Evolutionary conservation across 2,329 filamentous ascomycete species (phyloP), one percentile per base, ranked within the genome.

Genomic region (Aspergillus eucalypticola): DNA sequence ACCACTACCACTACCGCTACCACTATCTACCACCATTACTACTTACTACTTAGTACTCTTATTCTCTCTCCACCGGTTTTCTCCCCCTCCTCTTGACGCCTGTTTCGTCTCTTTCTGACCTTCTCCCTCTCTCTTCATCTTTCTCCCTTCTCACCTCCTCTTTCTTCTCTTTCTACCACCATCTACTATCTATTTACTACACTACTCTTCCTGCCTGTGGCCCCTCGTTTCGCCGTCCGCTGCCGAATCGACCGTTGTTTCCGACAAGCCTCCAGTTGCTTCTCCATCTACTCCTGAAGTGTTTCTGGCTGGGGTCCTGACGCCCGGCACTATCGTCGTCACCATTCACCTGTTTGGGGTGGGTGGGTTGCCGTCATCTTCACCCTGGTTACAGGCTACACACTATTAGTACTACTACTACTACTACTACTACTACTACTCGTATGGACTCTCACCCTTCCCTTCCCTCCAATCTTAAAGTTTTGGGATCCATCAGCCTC

Each of bases 261-360:
- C 71, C 69, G 71, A 74, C 72, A 70, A 74, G 71, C 69, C 69
- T 69, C 68, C 62, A 27, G 54, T 21, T 46, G 48, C 29, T 46
- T 59, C 25, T 54, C 44, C 39, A 51, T 38, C 35, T 8, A 8
- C 25, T 55, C 46, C 32, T 41, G 50, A 19, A 35, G 27, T 52
- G 27, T 39, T 50, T 55, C 48, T 55, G 21, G 17, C n/a, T 17
- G 29, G 32, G 11, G 57, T 61, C 44, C 35, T 62, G 51, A 41
- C 42, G 56, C 55, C 56, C 42, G 23, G 60, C 58, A 53, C 58
- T 64, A 61, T 64, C 61, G 61, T 61, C 59, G 54, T 64, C 61
- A 64, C 56, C 61, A 58, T 58, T 62, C 61, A 56, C 52, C 60
- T 39, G 54, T 64, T 57, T 58, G 49, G 58, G 49, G 38, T 55